phyloP scores from a whole-genome alignment of 805 yeast species.

The Wickerhamiella nectarea region DNA sequence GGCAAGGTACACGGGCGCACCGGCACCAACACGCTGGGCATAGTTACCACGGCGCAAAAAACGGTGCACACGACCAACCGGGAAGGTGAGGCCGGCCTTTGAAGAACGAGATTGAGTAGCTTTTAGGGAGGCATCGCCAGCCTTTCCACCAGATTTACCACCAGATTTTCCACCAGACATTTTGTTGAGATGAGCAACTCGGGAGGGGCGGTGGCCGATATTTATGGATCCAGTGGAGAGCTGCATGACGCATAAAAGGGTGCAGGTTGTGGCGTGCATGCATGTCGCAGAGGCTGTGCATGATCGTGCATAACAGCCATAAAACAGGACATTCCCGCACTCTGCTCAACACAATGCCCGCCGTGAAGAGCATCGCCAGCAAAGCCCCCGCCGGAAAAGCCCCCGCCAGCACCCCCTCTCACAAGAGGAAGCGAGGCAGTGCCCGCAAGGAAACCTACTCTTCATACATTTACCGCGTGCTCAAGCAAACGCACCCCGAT shows the following conservation, averaged over 20 bases:
- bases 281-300: neutral
- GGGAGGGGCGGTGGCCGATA: too few relatives aligned
- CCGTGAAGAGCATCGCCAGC: conserved; percentile 44
- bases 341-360: neutral
- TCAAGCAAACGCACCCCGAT: conserved; percentile 98
- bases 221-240: neutral
- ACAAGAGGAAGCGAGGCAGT: too few relatives aligned
- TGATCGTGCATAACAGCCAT: neutral
- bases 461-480: conserved; percentile 94
- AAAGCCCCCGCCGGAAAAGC: conserved; percentile 21
- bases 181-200: conserved; percentile 10
- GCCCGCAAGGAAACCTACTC: conserved; percentile 40
- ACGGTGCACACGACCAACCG: conserved; percentile 98
- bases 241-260: too few relatives aligned
- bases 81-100: conserved; percentile 50
- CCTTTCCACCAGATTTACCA: conserved; percentile 79
- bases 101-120: conserved; percentile 97
- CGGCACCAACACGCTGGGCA: conserved; percentile 62
- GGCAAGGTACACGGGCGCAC: conserved; percentile 87
- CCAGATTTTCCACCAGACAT: conserved; percentile 75
- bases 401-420: too few relatives aligned
- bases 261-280: neutral
- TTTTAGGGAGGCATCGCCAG: conserved; percentile 77
- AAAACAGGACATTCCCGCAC: neutral
- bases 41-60: conserved; percentile 77